Percentiles rank a stretch among this genome's conserved stretches.
Conservation (phyloP, 148 eudicot species). For the Arbutus unedo region DNA sequence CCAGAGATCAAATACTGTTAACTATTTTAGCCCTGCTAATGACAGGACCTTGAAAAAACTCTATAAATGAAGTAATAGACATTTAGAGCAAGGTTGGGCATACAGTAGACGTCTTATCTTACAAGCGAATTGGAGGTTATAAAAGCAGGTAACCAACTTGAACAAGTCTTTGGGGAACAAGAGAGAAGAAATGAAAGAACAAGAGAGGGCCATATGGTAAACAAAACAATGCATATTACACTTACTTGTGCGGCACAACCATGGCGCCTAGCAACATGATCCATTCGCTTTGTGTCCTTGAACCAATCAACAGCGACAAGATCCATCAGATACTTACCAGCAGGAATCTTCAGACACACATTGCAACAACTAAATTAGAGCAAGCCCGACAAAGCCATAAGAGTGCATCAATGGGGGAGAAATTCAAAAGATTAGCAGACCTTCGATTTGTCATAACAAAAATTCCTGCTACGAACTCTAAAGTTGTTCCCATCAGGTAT, state of each 20-base stretch:
- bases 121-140: background rate
- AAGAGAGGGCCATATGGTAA: background rate
- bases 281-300: constrained; percentile 87
- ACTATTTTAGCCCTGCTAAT: background rate
- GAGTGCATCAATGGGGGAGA: constrained; percentile 3
- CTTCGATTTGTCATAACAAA: constrained; percentile 76
- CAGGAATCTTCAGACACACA: constrained; percentile 45
- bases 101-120: background rate
- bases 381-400: constrained; percentile 10
- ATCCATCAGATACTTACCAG: constrained; percentile 89
- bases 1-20: background rate
- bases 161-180: background rate
- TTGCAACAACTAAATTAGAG: constrained; percentile 19
- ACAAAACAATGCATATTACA: constrained; percentile 3
- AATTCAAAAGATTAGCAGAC: constrained; percentile 22
- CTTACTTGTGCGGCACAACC: constrained; percentile 94
- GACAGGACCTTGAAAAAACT: background rate
- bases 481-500: constrained; percentile 89
- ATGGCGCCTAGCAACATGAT: constrained; percentile 88
- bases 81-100: background rate
- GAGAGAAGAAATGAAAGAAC: background rate
- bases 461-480: constrained; percentile 83
- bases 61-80: background rate
- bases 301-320: constrained; percentile 99
- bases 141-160: background rate